Percentiles rank a stretch among this genome's conserved stretches.
Evolutionary conservation across 768 basidiomycete genomes (phyloP).

Genomic region (Lyophyllum decastes): DNA sequence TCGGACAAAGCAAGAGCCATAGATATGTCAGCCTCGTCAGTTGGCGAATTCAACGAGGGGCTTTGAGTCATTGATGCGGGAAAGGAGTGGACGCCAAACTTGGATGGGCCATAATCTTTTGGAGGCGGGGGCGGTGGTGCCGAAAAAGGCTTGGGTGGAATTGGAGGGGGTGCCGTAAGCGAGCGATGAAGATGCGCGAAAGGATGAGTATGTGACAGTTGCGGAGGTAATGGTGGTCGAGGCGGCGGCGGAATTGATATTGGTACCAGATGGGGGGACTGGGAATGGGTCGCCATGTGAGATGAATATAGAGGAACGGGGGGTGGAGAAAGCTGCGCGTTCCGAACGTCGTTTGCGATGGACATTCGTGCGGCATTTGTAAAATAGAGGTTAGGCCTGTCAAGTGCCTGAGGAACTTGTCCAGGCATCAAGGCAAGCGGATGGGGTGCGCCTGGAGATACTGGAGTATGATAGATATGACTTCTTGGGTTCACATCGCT

Average conservation of each 20-base stretch:
- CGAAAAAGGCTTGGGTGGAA: conserved; percentile 40
- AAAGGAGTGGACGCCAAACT: background rate
- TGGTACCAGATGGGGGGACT: conserved; percentile 20
- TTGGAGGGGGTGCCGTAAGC: conserved; percentile 31
- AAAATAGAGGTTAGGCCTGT: conserved; percentile 26
- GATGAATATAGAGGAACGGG: conserved; percentile 33
- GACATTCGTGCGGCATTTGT: conserved; percentile 14
- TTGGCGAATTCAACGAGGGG: conserved; percentile 19
- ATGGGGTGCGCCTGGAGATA: conserved; percentile 22
- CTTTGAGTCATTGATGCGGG: conserved; percentile 2
- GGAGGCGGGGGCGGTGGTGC: background rate
- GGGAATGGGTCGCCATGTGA: conserved; percentile 28
- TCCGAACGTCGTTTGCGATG: conserved; percentile 17
- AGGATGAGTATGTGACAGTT: conserved; percentile 2
- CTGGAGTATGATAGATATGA: conserved; percentile 18
- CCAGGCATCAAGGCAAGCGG: conserved; percentile 22
- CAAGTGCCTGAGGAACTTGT: conserved; percentile 18
- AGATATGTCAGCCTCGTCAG: conserved; percentile 44
- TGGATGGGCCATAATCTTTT: background rate
- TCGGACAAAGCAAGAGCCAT: conserved; percentile 49
- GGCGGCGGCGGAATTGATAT: conserved; percentile 22
- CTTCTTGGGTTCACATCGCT: conserved; percentile 10
- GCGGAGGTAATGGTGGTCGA: conserved; percentile 23
- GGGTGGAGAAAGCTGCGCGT: conserved; percentile 14
- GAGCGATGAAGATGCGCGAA: conserved; percentile 9